phyloP scores from a whole-genome alignment of 176 grass and related monocot species.

The Poa pratensis region DNA sequence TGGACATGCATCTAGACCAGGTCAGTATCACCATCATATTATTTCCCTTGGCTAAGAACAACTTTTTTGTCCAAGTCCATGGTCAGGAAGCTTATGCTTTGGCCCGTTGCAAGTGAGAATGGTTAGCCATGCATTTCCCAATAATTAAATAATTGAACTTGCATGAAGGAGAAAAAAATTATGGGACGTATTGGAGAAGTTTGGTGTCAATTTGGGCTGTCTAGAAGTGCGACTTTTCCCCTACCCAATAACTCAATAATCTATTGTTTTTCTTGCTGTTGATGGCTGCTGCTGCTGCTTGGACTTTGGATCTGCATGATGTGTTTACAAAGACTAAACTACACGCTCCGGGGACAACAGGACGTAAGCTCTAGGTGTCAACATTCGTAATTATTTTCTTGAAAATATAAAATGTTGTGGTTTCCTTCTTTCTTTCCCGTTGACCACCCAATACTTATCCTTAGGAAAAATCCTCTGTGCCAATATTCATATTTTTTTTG shows the following conservation, averaged over 20 bases:
- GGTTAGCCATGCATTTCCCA: background rate
- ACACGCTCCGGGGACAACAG: background rate
- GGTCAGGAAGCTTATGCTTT: slow-evolving; percentile 13
- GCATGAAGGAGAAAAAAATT: background rate
- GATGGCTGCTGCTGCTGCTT: slow-evolving; percentile 30
- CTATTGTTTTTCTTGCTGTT: slow-evolving; percentile 17
- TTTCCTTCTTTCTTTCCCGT: too few relatives aligned
- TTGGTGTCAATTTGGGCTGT: slow-evolving; percentile 17
- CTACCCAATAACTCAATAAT: slow-evolving; percentile 26
- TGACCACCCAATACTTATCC: background rate
- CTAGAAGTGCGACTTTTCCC: slow-evolving; percentile 39
- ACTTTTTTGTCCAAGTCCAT: background rate
- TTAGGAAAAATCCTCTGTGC: background rate
- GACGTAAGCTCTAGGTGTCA: background rate
- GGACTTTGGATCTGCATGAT: slow-evolving; percentile 39
- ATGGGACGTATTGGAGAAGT: slow-evolving; percentile 40
- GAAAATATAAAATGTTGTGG: background rate
- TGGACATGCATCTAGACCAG: background rate
- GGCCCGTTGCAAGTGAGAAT: background rate
- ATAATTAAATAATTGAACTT: background rate
- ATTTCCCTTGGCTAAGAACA: background rate
- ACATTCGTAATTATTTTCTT: background rate
- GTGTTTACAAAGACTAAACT: slow-evolving; percentile 48
- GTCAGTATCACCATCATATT: background rate
- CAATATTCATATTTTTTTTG: background rate